A percentile compares a stretch with the other conserved stretches of the same genome.
These are phyloP conservation scores for Spencermartinsiella ligniputridi DNA, from an alignment of 1,139 yeast genomes.

Conservation along the genomic window DNA sequence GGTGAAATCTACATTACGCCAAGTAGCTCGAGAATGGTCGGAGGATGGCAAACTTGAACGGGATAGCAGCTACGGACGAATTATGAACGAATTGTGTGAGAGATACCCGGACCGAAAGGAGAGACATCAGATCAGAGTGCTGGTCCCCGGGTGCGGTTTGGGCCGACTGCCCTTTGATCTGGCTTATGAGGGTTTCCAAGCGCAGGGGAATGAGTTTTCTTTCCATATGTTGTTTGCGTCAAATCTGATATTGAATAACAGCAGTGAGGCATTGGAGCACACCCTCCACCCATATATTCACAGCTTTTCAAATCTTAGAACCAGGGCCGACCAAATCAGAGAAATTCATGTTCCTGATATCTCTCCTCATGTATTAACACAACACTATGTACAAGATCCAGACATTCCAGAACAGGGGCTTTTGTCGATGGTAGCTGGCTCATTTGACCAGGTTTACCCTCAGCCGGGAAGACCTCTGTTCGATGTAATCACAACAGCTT, in stretches of 20 bases:
- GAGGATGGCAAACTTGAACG: slow-evolving; percentile 56
- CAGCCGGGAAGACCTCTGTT: slow-evolving; percentile 35
- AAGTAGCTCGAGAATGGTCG: slow-evolving; percentile 75
- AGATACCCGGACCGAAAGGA: slow-evolving; percentile 39
- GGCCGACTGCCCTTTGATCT: slow-evolving; percentile 76
- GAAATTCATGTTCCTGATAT: slow-evolving; percentile 42
- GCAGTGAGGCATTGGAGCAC: slow-evolving; percentile 47
- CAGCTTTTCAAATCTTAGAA: slow-evolving; percentile 63
- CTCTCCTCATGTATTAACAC: slow-evolving; percentile 25
- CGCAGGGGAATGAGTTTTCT: slow-evolving; percentile 84
- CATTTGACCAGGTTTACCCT: slow-evolving; percentile 73
- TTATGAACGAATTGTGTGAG: slow-evolving; percentile 43
- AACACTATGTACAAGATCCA: slow-evolving; percentile 33
- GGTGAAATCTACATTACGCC: slow-evolving; percentile 58
- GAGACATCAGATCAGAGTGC: slow-evolving; percentile 38
- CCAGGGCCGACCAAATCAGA: slow-evolving; percentile 50
- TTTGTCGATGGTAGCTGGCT: slow-evolving; percentile 78
- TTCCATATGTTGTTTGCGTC: slow-evolving; percentile 76
- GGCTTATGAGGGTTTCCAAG: slow-evolving; percentile 59
- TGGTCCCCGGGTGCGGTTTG: slow-evolving; percentile 82
- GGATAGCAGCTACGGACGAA: slow-evolving; percentile 40
- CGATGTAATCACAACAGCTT: slow-evolving; percentile 63
- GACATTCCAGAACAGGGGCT: slow-evolving; percentile 45
- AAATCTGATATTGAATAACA: slow-evolving; percentile 56
- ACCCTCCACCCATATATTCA: slow-evolving; percentile 69